Evolutionary conservation across 306 rosid genomes (phyloP).

Genomic region (Erythrophleum fordii): DNA sequence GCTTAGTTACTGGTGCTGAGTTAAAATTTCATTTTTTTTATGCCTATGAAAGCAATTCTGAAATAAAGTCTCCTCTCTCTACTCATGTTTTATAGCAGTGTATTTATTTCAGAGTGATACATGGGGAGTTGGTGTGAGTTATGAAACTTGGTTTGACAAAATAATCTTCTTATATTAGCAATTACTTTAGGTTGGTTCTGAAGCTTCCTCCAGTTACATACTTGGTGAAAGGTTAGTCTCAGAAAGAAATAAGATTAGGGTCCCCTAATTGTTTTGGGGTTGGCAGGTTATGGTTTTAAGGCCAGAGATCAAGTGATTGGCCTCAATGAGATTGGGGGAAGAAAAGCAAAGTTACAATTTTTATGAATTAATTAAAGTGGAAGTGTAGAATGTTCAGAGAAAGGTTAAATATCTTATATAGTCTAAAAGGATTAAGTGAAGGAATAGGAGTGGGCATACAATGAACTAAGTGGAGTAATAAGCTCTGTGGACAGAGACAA

Average conservation of each 20-base stretch:
- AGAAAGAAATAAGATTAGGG: constrained; percentile 2
- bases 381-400: no score
- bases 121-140: background rate
- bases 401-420: background rate
- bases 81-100: background rate
- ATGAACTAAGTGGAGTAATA: no score
- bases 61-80: background rate
- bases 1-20: background rate
- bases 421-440: background rate
- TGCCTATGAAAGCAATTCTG: background rate
- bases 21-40: background rate
- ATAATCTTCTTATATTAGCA: background rate
- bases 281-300: background rate
- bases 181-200: background rate
- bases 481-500: no score
- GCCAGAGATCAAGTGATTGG: background rate
- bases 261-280: background rate
- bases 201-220: background rate
- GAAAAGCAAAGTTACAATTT: background rate
- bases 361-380: background rate
- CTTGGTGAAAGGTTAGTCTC: background rate
- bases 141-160: constrained; percentile 16
- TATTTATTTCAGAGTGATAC: background rate
- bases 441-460: no score
- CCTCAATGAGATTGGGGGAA: constrained; percentile 5